These are phyloP conservation scores for Penicillium sp. DNA, from an alignment of 2,329 filamentous ascomycete genomes.

Conservation along the genomic window DNA sequence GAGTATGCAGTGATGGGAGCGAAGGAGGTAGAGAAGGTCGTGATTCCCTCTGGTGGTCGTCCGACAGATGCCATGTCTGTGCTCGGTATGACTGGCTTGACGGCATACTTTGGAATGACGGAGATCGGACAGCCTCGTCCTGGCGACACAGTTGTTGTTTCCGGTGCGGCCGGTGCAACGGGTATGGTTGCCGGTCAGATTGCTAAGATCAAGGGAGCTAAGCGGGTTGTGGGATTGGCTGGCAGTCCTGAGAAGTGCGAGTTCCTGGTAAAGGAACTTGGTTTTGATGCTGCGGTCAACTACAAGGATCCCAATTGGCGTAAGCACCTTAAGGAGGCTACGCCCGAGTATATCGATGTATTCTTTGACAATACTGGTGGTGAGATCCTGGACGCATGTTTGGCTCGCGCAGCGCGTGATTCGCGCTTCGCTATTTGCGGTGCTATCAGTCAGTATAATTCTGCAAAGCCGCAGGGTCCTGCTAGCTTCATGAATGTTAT, in stretches of 20 bases:
- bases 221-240: slow-evolving; percentile 62
- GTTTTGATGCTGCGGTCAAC: slow-evolving; percentile 66
- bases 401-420: slow-evolving; percentile 60
- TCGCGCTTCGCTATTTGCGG: slow-evolving; percentile 71
- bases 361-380: slow-evolving; percentile 75
- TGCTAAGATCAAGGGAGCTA: slow-evolving; percentile 67
- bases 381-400: slow-evolving; percentile 65
- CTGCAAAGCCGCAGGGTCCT: slow-evolving; percentile 54
- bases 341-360: slow-evolving; percentile 61
- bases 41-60: slow-evolving; percentile 47
- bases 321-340: slow-evolving; percentile 59
- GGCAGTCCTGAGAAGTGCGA: slow-evolving; percentile 66
- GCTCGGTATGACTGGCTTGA: slow-evolving; percentile 66
- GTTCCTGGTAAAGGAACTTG: slow-evolving; percentile 63
- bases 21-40: slow-evolving; percentile 48
- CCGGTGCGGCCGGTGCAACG: slow-evolving; percentile 74
- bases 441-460: slow-evolving; percentile 67
- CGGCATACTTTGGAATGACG: slow-evolving; percentile 72
- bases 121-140: slow-evolving; percentile 65
- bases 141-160: slow-evolving; percentile 74
- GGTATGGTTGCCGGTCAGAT: slow-evolving; percentile 76
- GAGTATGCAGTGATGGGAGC: slow-evolving; percentile 61
- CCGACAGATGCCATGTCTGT: slow-evolving; percentile 62
- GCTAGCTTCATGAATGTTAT: slow-evolving; percentile 46
- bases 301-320: slow-evolving; percentile 66